phyloP scores from a whole-genome alignment of 352 stramenopile species.

The Pythium sukuiense region DNA sequence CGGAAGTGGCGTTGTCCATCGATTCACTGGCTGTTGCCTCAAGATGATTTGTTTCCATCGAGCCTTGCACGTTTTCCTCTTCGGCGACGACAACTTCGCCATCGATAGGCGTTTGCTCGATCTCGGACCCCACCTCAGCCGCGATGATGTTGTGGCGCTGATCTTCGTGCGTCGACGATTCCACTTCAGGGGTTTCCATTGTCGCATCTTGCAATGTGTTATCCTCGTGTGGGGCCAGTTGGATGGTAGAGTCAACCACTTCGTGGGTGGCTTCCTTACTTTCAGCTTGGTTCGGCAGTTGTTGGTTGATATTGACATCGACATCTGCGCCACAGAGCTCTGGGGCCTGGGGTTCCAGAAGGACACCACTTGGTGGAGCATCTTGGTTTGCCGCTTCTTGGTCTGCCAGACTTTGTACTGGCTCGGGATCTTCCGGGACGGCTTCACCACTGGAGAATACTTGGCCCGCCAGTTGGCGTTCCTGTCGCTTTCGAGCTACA shows the following conservation, averaged over 20 bases:
- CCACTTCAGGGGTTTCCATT: not conserved
- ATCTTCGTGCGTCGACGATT: not conserved
- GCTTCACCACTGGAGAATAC: not conserved
- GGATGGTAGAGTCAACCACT: too few relatives aligned
- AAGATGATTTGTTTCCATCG: too few relatives aligned
- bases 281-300: not conserved
- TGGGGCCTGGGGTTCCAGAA: not conserved
- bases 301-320: not conserved
- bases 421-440: not conserved
- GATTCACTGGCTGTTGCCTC: too few relatives aligned
- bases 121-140: not conserved
- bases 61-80: not conserved
- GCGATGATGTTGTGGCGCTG: not conserved
- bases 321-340: not conserved
- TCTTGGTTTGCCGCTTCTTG: not conserved
- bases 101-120: not conserved
- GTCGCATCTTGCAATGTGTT: too few relatives aligned
- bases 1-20: too few relatives aligned
- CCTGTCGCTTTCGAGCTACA: conserved; percentile 30
- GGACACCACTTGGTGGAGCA: not conserved
- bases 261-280: too few relatives aligned
- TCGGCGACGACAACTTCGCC: not conserved
- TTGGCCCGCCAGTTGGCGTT: not conserved
- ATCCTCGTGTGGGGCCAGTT: too few relatives aligned
- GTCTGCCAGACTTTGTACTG: not conserved